Percentiles rank a stretch among this genome's conserved stretches.
phyloP scores from a whole-genome alignment of 768 basidiomycete genomes.

The Pulveroboletus sp. region DNA sequence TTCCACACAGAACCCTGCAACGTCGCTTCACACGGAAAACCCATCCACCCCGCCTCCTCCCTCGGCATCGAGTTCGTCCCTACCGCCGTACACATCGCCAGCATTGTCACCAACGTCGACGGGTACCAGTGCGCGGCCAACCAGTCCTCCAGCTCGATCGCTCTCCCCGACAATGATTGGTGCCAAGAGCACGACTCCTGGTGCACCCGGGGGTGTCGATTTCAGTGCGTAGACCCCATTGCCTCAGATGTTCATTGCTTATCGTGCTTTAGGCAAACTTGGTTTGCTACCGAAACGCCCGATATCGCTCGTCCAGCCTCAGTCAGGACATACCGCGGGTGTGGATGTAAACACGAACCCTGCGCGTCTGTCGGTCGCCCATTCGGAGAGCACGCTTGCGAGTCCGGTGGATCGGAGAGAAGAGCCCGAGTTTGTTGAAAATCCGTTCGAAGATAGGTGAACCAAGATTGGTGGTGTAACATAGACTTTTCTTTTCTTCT shows the following conservation, averaged over 20 bases:
- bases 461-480: neutral
- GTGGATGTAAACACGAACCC: neutral
- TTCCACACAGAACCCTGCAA: neutral
- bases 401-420: conserved; percentile 39
- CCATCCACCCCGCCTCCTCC: neutral
- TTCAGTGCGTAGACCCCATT: conserved; percentile 24
- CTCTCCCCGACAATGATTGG: conserved; percentile 8
- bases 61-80: neutral
- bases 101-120: conserved; percentile 1
- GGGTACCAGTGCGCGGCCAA: neutral
- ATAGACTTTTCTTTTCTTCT: neutral
- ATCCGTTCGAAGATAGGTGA: conserved; percentile 62
- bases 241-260: neutral
- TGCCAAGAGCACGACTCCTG: conserved; percentile 7
- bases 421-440: conserved; percentile 72
- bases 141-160: conserved; percentile 1
- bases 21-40: neutral
- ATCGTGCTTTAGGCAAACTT: conserved; percentile 47
- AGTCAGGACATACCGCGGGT: conserved; percentile 26
- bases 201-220: conserved; percentile 26
- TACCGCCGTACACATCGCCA: conserved; percentile 6
- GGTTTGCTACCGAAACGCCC: conserved; percentile 74
- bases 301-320: conserved; percentile 49
- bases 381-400: conserved; percentile 22
- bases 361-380: conserved; percentile 5